Evolutionary conservation across 108 stramenopile genomes (phyloP), one percentile per base, ranked within the genome.

Genomic region (Mayamaea pseudoterrestris): DNA sequence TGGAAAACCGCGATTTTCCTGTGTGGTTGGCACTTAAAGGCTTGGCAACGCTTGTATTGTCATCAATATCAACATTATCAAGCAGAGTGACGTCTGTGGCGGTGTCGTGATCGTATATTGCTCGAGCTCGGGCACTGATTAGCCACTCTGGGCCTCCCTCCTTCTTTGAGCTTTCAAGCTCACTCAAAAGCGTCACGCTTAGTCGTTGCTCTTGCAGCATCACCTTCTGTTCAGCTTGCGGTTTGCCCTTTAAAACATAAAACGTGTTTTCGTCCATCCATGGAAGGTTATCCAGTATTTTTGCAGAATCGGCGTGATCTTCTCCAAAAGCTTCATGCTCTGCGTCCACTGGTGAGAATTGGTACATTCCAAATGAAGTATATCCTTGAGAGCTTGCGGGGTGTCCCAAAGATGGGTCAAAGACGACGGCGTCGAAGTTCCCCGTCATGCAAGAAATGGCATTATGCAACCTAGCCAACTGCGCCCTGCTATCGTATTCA

Each of bases 401-500:
- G 11, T 31, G 18, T n/a, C 26, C 50, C 11, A 52, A 13, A 18
- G 16, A 23, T 34, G 47, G 51, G 27, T 81, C 86, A 20, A 27
- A 1, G 8, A 81, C 65, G 0, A 81, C 58, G 30, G 60, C 53
- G 35, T 83, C 72, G 31, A 69, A 73, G 47, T 78, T 57, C 27
- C 74, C 77, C 9, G 61, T 50, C 25, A 91, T 36, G 41, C 81
- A 83, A 43, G 66, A 80, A 26, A 83, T 61, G n/a, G 74, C 79
- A 62, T 91, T 91, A 44, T 83, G 78, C 1, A 91, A 41, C 18
- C 65, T 52, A 7, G 61, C 64, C 14, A 91, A 65, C 39, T 82
- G 75, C 18, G 17, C 27, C 8, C 79, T 67, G 41, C 82, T 73
- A 17, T 78, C 69, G 51, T 76, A 77, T 23, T 79, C 82, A 14